These are phyloP conservation scores for Paramecium pentaurelia DNA, from an alignment of 73 alveolate species.

Conservation along the genomic window DNA sequence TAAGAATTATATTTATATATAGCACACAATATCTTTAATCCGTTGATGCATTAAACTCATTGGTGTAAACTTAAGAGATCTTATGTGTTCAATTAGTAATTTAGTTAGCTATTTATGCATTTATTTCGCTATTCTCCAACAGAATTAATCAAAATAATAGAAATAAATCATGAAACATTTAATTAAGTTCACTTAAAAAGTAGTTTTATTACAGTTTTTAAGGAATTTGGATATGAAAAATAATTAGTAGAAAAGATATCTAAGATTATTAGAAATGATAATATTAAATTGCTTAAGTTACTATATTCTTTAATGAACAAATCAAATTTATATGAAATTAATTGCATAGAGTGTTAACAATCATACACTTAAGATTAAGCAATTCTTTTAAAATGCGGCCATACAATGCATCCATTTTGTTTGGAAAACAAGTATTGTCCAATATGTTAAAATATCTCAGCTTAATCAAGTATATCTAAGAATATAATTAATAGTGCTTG, in stretches of 20 bases:
- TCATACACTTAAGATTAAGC: not conserved
- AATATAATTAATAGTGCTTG: not conserved
- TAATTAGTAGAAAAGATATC: constrained; percentile 8
- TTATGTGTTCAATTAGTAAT: not conserved
- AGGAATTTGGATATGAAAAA: constrained; percentile 30
- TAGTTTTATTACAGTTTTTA: constrained; percentile 27
- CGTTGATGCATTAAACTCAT: not conserved
- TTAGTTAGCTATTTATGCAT: not conserved
- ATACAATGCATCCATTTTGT: constrained; percentile 2
- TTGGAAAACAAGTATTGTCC: not conserved
- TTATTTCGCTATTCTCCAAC: not conserved
- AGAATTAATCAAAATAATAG: not conserved
- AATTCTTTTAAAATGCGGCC: not conserved
- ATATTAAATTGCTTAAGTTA: not conserved
- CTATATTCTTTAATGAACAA: not conserved
- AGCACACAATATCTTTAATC: not conserved
- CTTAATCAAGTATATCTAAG: not conserved
- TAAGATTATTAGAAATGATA: not conserved
- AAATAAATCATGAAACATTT: not conserved
- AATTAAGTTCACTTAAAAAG: not conserved
- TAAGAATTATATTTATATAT: not conserved
- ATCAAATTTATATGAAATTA: not conserved
- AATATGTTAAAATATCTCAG: not conserved
- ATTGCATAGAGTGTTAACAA: not conserved
- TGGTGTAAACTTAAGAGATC: constrained; percentile 10